Percentiles rank a stretch among this genome's conserved stretches.
Conservation (phyloP, 805 yeast species). For the Sungouiozyma intestinalis region DNA sequence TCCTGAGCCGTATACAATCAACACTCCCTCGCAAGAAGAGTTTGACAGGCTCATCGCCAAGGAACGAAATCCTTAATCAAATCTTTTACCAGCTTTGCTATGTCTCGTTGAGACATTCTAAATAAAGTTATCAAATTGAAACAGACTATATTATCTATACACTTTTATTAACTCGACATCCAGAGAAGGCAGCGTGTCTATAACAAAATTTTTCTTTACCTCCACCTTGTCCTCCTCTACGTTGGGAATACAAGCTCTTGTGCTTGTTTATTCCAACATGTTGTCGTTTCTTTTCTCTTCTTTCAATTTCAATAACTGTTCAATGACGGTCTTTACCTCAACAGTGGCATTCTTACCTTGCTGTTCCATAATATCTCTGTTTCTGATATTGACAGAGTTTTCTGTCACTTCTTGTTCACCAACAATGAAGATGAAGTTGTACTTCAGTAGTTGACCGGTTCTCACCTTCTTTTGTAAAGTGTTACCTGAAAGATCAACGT, state of each 20-base stretch:
- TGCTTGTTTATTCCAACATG: constrained; percentile 26
- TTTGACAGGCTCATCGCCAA: constrained; percentile 10
- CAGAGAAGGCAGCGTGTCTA: no score
- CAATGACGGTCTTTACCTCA: constrained; percentile 57
- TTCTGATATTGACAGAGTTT: constrained; percentile 84
- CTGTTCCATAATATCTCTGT: constrained; percentile 86
- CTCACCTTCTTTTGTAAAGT: constrained; percentile 97
- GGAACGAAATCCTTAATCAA: constrained; percentile 4
- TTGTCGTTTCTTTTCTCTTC: constrained; percentile 69
- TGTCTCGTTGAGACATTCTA: no score
- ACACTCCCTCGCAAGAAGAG: constrained; percentile 10
- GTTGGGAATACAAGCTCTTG: no score
- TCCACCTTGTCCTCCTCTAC: no score
- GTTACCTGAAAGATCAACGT: constrained; percentile 88
- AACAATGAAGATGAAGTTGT: constrained; percentile 92
- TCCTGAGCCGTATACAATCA: constrained; percentile 4
- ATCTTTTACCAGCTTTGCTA: no score
- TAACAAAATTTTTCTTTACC: not conserved
- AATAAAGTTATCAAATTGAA: no score
- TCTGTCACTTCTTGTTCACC: constrained; percentile 87
- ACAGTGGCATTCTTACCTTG: constrained; percentile 89
- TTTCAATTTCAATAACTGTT: constrained; percentile 57
- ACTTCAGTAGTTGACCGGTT: constrained; percentile 87
- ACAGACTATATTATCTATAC: no score
- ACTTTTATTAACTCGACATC: no score